phyloP scores from a whole-genome alignment of 306 rosid genomes.

The Ormosia emarginata region DNA sequence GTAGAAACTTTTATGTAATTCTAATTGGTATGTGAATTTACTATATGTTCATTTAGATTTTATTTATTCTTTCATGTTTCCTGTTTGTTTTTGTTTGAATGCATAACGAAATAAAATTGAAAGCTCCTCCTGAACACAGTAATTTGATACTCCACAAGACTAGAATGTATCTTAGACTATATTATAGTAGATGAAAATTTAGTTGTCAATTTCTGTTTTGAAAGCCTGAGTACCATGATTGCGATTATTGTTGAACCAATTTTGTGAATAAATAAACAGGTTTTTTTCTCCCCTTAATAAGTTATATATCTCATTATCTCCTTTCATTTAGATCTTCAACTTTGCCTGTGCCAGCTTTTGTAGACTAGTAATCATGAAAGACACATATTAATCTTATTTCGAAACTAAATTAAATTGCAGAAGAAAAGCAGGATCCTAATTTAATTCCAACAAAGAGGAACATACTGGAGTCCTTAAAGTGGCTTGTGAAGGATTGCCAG shows the following conservation, averaged over 20 bases:
- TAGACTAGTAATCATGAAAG: not conserved
- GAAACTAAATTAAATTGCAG: constrained; percentile 29
- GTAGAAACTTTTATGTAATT: not conserved
- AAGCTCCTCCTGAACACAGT: not conserved
- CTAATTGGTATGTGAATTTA: not conserved
- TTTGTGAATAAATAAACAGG: no score
- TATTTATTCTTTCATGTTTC: not conserved
- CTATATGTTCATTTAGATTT: not conserved
- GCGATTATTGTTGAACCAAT: no score
- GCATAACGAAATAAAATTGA: not conserved
- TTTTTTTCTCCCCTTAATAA: no score
- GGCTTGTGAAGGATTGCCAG: constrained; percentile 69
- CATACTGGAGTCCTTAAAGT: constrained; percentile 47
- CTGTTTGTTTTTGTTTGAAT: not conserved
- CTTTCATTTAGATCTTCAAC: not conserved
- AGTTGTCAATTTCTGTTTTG: not conserved
- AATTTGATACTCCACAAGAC: not conserved
- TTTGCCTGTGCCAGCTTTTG: not conserved
- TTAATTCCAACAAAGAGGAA: constrained; percentile 61
- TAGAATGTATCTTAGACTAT: not conserved
- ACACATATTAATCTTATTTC: not conserved
- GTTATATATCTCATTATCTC: not conserved
- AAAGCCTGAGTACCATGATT: not conserved
- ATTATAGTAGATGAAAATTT: not conserved
- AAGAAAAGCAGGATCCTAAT: constrained; percentile 19